phyloP scores from a whole-genome alignment of 2,329 filamentous ascomycete genomes.

The Claviceps humidiphila region DNA sequence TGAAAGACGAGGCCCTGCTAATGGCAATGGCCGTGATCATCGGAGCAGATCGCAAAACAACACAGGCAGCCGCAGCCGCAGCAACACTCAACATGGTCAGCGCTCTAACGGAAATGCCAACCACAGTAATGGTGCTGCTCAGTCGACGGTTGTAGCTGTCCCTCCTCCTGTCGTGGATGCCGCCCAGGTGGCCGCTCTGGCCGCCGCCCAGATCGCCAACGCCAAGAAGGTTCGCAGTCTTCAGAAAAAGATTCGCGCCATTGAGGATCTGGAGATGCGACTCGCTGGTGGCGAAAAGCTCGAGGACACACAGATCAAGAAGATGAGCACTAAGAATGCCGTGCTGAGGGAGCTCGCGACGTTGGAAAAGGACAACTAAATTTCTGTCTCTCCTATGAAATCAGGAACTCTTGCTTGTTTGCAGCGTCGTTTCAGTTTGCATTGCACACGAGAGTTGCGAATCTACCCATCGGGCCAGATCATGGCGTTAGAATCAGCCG shows the following conservation, averaged over 20 bases:
- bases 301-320: constrained; percentile 96
- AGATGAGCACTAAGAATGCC: constrained; percentile 77
- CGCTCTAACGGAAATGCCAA: constrained; percentile 14
- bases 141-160: constrained; percentile 31
- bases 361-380: constrained; percentile 25
- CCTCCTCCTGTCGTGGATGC: constrained; percentile 22
- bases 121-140: constrained; percentile 12
- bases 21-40: constrained; percentile 28
- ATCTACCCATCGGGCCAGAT: neutral
- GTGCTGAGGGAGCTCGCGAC: constrained; percentile 73
- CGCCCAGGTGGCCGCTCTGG: constrained; percentile 35
- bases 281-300: constrained; percentile 89
- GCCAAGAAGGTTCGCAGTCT: constrained; percentile 92
- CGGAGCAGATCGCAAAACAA: constrained; percentile 45
- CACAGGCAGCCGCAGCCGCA: constrained; percentile 37
- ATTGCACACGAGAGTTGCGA: neutral
- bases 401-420: too few relatives aligned
- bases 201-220: constrained; percentile 49
- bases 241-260: constrained; percentile 94
- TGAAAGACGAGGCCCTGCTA: constrained; percentile 43
- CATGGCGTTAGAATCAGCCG: neutral
- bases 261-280: constrained; percentile 96
- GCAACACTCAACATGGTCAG: constrained; percentile 32
- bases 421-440: neutral
- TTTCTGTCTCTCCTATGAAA: neutral